Conservation (phyloP, 768 basidiomycete species). For the Leccinum variicolor region DNA sequence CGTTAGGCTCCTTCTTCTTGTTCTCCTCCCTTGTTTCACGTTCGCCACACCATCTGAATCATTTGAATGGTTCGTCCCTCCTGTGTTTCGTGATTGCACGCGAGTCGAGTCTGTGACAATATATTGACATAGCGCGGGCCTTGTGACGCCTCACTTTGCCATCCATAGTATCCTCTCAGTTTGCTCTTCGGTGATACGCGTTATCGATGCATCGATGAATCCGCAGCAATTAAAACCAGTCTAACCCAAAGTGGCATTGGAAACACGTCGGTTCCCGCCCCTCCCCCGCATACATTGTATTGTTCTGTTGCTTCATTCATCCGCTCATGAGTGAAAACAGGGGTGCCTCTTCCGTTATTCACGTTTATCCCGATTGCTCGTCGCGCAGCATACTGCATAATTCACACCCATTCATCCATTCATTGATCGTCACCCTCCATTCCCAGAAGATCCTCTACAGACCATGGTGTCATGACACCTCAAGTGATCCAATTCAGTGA, state of each 20-base stretch:
- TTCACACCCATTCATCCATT: neutral
- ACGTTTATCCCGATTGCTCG: neutral
- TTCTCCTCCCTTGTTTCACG: neutral
- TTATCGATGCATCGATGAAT: slow-evolving; percentile 14
- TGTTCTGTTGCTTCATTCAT: neutral
- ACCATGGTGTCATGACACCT: neutral
- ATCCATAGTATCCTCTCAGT: slow-evolving; percentile 9
- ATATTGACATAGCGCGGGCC: neutral
- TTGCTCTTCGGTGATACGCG: slow-evolving; percentile 12
- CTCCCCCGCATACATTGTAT: slow-evolving; percentile 10
- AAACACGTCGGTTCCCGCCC: slow-evolving; percentile 10
- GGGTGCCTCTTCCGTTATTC: neutral
- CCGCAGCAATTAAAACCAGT: slow-evolving; percentile 6
- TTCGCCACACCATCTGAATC: neutral
- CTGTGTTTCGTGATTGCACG: slow-evolving; percentile 3
- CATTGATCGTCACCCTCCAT: slow-evolving; percentile 9
- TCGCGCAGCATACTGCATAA: neutral
- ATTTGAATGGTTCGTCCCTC: neutral
- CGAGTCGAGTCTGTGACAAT: neutral
- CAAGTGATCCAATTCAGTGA: neutral
- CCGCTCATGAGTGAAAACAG: slow-evolving; percentile 4
- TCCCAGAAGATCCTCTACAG: neutral
- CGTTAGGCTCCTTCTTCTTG: slow-evolving; percentile 8
- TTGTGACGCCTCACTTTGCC: neutral
- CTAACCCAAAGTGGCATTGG: slow-evolving; percentile 17